Conservation (phyloP, 1,284 basidiomycete species). For the Mycosarcoma mackinlayi region DNA sequence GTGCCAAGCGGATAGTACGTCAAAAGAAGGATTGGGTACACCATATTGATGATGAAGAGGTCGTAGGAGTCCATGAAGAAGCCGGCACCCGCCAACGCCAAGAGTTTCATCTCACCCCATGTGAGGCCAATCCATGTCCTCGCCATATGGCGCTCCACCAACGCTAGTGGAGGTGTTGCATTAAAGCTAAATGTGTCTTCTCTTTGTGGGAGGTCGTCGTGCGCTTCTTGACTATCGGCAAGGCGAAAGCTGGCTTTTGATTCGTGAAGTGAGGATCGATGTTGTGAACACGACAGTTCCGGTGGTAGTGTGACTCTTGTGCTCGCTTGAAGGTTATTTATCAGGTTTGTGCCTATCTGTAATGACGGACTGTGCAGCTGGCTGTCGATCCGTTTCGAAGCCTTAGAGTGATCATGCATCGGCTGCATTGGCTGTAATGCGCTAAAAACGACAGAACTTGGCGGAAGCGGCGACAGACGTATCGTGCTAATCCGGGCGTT, state of each 20-base stretch:
- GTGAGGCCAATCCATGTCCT: slow-evolving; percentile 36
- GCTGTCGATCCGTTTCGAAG: background rate
- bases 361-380: background rate
- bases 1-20: slow-evolving; percentile 36
- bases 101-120: slow-evolving; percentile 53
- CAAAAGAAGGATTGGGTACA: slow-evolving; percentile 42
- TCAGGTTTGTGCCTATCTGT: background rate
- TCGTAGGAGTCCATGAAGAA: slow-evolving; percentile 55
- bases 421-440: slow-evolving; percentile 5
- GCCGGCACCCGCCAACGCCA: slow-evolving; percentile 48
- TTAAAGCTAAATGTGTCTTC: slow-evolving; percentile 20
- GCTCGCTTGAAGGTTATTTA: background rate
- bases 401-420: background rate
- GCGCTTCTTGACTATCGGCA: background rate
- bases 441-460: slow-evolving; percentile 3
- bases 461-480: slow-evolving; percentile 5
- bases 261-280: background rate
- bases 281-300: too few relatives aligned
- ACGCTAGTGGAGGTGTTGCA: slow-evolving; percentile 28
- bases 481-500: background rate
- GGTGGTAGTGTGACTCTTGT: too few relatives aligned
- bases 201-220: background rate
- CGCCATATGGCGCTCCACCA: slow-evolving; percentile 43
- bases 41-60: slow-evolving; percentile 57
- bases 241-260: too few relatives aligned